Conservation (phyloP, 805 yeast genomes). For the Yarrowia hollandica region DNA sequence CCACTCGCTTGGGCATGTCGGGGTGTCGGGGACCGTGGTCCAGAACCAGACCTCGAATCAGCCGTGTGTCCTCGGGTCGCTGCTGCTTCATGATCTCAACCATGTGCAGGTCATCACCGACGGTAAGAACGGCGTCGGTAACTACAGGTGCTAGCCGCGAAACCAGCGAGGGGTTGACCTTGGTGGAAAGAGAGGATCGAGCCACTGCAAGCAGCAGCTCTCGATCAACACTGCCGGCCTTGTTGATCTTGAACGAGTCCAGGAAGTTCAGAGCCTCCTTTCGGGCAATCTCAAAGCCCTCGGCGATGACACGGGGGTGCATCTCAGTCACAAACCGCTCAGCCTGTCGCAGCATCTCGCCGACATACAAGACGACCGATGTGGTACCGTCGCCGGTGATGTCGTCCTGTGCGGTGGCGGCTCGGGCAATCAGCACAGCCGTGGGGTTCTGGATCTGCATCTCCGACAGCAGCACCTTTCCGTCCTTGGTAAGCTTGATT, state of each 20-base stretch:
- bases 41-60: conserved; percentile 84
- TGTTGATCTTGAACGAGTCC: conserved; percentile 55
- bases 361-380: conserved; percentile 89
- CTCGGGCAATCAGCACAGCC: conserved; percentile 86
- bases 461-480: conserved; percentile 86
- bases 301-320: conserved; percentile 91
- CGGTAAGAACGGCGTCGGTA: conserved; percentile 90
- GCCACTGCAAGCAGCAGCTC: conserved; percentile 91
- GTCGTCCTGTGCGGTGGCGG: conserved; percentile 98
- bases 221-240: conserved; percentile 61
- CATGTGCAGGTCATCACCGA: conserved; percentile 87
- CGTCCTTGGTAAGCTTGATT: conserved; percentile 94
- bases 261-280: conserved; percentile 69
- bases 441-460: conserved; percentile 96
- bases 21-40: conserved; percentile 99
- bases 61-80: conserved; percentile 75
- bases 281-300: conserved; percentile 92
- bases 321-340: conserved; percentile 87
- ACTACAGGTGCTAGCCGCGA: conserved; percentile 89
- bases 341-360: conserved; percentile 92
- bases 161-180: conserved; percentile 73
- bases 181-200: conserved; percentile 82
- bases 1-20: conserved; percentile 90
- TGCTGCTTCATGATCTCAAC: conserved; percentile 97
- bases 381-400: conserved; percentile 99